These are phyloP conservation scores for Patellifolia procumbens DNA, from an alignment of 179 eudicot species.

Conservation along the genomic window DNA sequence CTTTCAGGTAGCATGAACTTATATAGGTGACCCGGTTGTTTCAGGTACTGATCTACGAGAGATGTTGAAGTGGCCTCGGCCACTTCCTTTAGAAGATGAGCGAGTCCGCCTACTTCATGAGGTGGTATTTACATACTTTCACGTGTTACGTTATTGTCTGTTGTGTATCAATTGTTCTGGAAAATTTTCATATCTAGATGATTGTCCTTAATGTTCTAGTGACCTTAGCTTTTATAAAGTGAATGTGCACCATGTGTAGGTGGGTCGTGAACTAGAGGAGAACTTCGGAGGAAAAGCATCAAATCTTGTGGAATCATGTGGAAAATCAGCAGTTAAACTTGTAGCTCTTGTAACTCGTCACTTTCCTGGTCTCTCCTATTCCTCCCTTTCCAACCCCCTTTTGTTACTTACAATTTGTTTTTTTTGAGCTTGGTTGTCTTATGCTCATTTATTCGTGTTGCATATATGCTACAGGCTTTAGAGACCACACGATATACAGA, in stretches of 20 bases:
- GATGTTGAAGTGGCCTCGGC: constrained; percentile 79
- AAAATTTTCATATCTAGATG: background rate
- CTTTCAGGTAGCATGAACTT: background rate
- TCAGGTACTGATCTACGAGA: constrained; percentile 65
- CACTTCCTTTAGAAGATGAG: constrained; percentile 84
- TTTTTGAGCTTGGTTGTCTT: background rate
- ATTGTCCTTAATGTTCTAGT: background rate
- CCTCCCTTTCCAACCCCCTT: background rate
- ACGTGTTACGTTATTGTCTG: background rate
- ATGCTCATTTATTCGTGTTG: background rate
- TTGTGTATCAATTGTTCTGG: background rate
- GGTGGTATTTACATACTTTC: constrained; percentile 36
- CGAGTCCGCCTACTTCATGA: constrained; percentile 72
- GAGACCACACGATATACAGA: constrained; percentile 85
- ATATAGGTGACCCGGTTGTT: constrained; percentile 22
- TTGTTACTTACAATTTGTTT: background rate
- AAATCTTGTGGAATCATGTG: constrained; percentile 70
- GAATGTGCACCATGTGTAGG: constrained; percentile 36
- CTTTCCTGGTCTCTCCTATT: constrained; percentile 62
- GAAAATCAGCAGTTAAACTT: constrained; percentile 74
- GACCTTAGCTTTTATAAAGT: background rate
- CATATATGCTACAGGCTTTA: constrained; percentile 50
- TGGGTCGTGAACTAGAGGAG: constrained; percentile 72
- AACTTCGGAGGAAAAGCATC: constrained; percentile 84
- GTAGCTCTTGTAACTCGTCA: constrained; percentile 64